Evolutionary conservation across 768 basidiomycete genomes (phyloP), one percentile per base, ranked within the genome.

Genomic region (Artomyces pyxidatus): DNA sequence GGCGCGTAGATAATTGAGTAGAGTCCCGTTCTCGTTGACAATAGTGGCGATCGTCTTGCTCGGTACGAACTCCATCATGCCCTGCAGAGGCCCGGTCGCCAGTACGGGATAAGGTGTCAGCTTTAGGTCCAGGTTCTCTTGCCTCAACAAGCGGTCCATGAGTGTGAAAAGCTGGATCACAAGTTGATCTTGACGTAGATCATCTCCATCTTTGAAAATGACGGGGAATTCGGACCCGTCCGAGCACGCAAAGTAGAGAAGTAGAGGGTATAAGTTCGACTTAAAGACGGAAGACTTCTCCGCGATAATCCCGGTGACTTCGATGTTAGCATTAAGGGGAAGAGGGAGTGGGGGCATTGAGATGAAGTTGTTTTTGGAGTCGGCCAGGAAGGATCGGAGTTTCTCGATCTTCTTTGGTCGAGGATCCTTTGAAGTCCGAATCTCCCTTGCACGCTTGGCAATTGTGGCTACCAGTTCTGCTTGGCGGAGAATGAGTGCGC

Each of bases 151-250:
- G 42, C 88, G 76, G 62, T 99, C 93, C 96, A 99, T 99, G 23
- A 99, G 79, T 14, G 93, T 96, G 65, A 99, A 94, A n/a, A 98
- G 74, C 65, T 99, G 96, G 43, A 98, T 86, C 23, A 98, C 94
- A 30, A 99, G 80, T 64, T 99, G 96, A 63, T 99, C 96, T 65
- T 99, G 96, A 19, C 96, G 83, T 76, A 98, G 85, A 62, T 99
- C 96, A 62, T 98, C 96, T 12, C 96, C 96, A 57, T 97, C 94
- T 67, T 98, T 99, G 76, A 98, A 97, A 52, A 99, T 98, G 45
- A 97, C 78, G 0, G 94, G 88, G 65, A 87, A 98, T 61, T 93
- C 88, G 14, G 81, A 76, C 9, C 88, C 84, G 49, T 90, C 86
- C 9, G 81, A 72, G 57, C 88, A 87, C 58, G 89, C 84, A 66